Base-by-base conservation (phyloP, 2,329 filamentous ascomycete species). In the Daldinia sp. region DNA sequence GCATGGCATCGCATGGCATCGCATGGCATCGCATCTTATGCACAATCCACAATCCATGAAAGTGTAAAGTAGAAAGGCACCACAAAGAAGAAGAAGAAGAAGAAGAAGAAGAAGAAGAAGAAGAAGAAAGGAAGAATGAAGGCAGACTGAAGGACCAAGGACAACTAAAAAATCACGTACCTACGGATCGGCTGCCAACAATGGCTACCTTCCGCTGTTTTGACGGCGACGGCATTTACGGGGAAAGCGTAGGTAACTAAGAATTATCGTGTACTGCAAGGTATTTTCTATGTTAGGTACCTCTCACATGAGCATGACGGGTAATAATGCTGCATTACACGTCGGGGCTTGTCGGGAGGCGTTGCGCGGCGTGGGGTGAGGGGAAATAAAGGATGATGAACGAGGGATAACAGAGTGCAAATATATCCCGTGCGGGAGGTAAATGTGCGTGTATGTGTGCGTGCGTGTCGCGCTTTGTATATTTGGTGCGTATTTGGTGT, bases 151-250 rank as follows among this genome's bases (percentile, higher is more conserved):
- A 35, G 33, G 10, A 10, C 10, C 33, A 9, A 35, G 6, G 6
- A 26, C 18, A 18, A 18, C 26, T 39, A 28, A 48, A 9, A 28
- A 50, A 9, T 10, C 50, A 82, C 88, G 75, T 87, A 93, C 92
- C 92, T 75, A 94, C 92, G 72, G 92, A 92, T 75, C 92, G 88
- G 82, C 90, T 93, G 80, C 92, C 92, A 69, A 94, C 91, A 80
- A 94, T 92, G 78, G 92, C 92, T 81, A 94, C 92, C 84, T 94
- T 94, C 76, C 92, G 86, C 82, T 93, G 92, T 80, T 93, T 93
- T 64, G 90, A 86, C 64, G 87, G 86, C 55, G 88, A 82, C 75
- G 88, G 85, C 89, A 91, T 92, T 72, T 77, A 73, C 51, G 67
- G 30, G 18, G 42, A 39, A 30, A 33, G 30, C 30, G 30, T 33